Evolutionary conservation across 345 rosid species (phyloP).

Genomic region (Noccaea bulbosa): DNA sequence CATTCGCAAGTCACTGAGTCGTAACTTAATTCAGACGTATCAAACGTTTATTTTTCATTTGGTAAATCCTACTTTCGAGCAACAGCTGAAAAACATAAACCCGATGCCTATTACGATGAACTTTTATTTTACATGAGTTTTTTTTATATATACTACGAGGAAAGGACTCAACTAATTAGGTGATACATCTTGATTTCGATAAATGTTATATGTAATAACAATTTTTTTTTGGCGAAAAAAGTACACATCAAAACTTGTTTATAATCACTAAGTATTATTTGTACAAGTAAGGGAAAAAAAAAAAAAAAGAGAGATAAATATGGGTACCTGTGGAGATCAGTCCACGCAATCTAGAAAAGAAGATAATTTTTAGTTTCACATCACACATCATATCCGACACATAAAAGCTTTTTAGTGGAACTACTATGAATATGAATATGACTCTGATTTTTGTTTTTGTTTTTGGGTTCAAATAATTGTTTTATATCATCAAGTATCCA

Average conservation of each 20-base stretch:
- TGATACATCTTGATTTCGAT: background rate
- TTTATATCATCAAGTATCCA: conserved; percentile 38
- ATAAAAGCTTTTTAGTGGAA: conserved; percentile 34
- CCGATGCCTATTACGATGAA: background rate
- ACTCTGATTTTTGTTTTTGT: background rate
- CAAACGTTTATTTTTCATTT: background rate
- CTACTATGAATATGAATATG: conserved; percentile 40
- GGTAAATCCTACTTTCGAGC: background rate
- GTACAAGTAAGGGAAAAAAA: background rate
- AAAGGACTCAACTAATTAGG: background rate
- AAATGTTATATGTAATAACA: background rate
- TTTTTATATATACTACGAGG: background rate
- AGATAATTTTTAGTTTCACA: conserved; percentile 24
- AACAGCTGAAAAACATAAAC: background rate
- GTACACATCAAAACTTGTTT: conserved; percentile 8
- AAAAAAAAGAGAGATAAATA: background rate
- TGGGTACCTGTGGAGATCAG: no score
- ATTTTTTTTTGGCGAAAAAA: background rate
- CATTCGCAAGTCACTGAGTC: background rate
- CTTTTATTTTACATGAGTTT: background rate
- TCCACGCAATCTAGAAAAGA: conserved; percentile 15
- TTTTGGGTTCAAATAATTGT: background rate
- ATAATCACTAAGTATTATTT: conserved; percentile 1
- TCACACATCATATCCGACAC: conserved; percentile 41
- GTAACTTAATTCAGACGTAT: background rate